Evolutionary conservation across 306 rosid genomes (phyloP).

Genomic region (Prunus davidiana): DNA sequence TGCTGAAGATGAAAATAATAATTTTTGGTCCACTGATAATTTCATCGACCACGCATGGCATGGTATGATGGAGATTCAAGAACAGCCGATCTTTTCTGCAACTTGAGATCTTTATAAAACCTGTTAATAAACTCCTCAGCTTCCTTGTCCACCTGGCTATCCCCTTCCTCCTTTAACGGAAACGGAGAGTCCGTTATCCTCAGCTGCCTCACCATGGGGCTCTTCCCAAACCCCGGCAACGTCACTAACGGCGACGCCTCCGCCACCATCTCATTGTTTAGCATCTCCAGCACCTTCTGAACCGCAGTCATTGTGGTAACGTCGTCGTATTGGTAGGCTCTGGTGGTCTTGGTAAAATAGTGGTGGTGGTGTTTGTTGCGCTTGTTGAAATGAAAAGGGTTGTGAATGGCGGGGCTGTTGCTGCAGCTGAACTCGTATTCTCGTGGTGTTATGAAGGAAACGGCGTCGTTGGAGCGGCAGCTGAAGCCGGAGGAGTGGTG

Average conservation of each 20-base stretch:
- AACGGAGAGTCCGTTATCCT: slow-evolving; percentile 89
- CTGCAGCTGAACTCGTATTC: slow-evolving; percentile 97
- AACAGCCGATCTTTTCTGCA: slow-evolving; percentile 40
- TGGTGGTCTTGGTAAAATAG: slow-evolving; percentile 13
- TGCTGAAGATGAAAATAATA: neutral
- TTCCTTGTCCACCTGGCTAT: slow-evolving; percentile 56
- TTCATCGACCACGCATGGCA: slow-evolving; percentile 31
- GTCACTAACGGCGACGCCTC: slow-evolving; percentile 65
- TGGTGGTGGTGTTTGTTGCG: slow-evolving; percentile 27
- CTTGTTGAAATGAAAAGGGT: slow-evolving; percentile 36
- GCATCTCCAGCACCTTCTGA: slow-evolving; percentile 62
- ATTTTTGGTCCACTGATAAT: neutral
- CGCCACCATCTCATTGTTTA: slow-evolving; percentile 31
- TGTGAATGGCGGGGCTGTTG: slow-evolving; percentile 57
- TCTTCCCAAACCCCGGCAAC: slow-evolving; percentile 74
- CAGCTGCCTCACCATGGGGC: slow-evolving; percentile 63
- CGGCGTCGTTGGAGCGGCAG: slow-evolving; percentile 46
- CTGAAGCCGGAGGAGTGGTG: slow-evolving; percentile 47
- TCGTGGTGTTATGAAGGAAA: slow-evolving; percentile 51
- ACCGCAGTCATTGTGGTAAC: slow-evolving; percentile 41
- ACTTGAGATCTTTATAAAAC: slow-evolving; percentile 61
- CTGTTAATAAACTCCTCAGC: slow-evolving; percentile 79
- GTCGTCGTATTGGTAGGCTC: slow-evolving; percentile 41
- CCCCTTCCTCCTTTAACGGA: slow-evolving; percentile 66
- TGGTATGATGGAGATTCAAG: slow-evolving; percentile 51